These are phyloP conservation scores for Wickerhamia fluorescens DNA, from an alignment of 805 yeast genomes.

Conservation along the genomic window DNA sequence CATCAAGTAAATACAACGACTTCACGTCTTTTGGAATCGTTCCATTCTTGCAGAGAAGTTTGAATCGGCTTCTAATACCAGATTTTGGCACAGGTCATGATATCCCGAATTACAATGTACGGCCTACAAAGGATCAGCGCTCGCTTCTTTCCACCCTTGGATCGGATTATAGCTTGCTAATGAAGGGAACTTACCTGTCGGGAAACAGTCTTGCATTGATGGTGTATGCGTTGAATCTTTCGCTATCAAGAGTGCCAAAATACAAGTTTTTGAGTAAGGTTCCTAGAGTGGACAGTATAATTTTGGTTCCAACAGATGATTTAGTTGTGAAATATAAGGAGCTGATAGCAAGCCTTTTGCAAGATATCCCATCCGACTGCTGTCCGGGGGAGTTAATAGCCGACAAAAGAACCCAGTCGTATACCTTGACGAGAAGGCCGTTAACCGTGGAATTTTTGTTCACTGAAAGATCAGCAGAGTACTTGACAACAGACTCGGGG, in stretches of 20 bases:
- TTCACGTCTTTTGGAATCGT: constrained; percentile 16
- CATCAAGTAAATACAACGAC: constrained; percentile 6
- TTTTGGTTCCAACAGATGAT: constrained; percentile 19
- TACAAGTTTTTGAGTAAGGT: constrained; percentile 7
- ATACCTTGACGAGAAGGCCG: constrained; percentile 11
- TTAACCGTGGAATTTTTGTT: constrained; percentile 10
- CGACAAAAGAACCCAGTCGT: constrained; percentile 4
- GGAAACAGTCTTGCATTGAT: constrained; percentile 17
- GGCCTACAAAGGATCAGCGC: constrained; percentile 16
- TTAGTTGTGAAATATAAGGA: constrained; percentile 12
- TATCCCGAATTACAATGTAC: constrained; percentile 6
- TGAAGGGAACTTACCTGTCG: constrained; percentile 9
- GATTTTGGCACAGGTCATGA: too few species aligned
- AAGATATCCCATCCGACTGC: constrained; percentile 14
- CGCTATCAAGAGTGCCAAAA: constrained; percentile 14
- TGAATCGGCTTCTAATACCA: constrained; percentile 10
- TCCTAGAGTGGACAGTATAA: constrained; percentile 11
- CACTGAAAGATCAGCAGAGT: constrained; percentile 2
- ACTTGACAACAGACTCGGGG: constrained; percentile 2
- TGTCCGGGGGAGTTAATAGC: constrained; percentile 14
- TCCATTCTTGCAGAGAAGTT: constrained; percentile 16
- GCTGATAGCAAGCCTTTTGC: constrained; percentile 7
- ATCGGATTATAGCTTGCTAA: constrained; percentile 10
- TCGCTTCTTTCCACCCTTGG: constrained; percentile 11
- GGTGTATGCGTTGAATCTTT: constrained; percentile 12